phyloP scores from a whole-genome alignment of 148 eudicot genomes.

The Chenopodium formosanum region DNA sequence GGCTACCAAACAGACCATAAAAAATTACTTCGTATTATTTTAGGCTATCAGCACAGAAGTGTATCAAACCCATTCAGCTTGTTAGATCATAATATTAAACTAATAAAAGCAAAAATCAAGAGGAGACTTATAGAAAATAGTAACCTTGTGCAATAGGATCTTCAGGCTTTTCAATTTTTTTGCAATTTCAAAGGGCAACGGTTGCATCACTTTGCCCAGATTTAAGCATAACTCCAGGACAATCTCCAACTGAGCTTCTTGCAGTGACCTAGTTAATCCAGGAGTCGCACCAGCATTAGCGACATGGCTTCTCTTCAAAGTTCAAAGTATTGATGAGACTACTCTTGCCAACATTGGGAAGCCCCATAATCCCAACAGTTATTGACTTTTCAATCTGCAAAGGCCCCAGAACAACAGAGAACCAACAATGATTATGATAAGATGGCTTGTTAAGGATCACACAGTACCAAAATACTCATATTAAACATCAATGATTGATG shows the following conservation, averaged over 20 bases:
- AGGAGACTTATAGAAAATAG: not conserved
- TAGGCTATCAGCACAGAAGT: not conserved
- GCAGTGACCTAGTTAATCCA: slow-evolving; percentile 90
- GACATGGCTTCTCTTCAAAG: slow-evolving; percentile 92
- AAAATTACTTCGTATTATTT: not conserved
- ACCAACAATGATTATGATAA: not conserved
- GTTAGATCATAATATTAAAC: no score
- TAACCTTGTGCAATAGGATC: slow-evolving; percentile 82
- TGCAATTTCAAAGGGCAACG: slow-evolving; percentile 87
- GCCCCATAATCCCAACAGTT: slow-evolving; percentile 85
- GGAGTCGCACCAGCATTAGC: slow-evolving; percentile 95
- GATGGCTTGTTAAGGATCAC: not conserved
- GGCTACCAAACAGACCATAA: no score
- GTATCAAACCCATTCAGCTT: no score
- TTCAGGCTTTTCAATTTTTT: slow-evolving; percentile 85
- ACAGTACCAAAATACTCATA: not conserved
- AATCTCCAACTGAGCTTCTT: slow-evolving; percentile 97
- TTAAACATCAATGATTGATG: not conserved
- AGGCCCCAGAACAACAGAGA: slow-evolving; percentile 4
- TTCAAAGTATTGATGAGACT: slow-evolving; percentile 67
- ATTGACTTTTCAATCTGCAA: slow-evolving; percentile 85
- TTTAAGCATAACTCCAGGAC: slow-evolving; percentile 93
- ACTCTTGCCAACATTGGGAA: slow-evolving; percentile 98
- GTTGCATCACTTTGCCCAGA: slow-evolving; percentile 68
- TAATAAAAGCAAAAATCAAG: not conserved